These are phyloP conservation scores for Jimgerdemannia lactiflua DNA, from an alignment of 192 early-diverging fungal genomes.

Conservation along the genomic window DNA sequence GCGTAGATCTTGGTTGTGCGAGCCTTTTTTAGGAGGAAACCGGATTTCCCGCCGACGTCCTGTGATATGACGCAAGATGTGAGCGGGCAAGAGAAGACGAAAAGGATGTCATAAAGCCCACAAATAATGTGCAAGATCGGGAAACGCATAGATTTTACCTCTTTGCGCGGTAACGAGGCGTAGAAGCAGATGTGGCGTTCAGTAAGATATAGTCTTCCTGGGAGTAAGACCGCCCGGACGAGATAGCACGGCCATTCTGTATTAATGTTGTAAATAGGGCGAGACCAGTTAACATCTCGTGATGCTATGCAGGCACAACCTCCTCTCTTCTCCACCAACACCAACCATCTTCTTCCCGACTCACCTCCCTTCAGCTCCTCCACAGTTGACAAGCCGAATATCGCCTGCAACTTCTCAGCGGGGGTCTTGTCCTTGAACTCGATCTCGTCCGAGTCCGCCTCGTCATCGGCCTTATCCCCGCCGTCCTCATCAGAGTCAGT, in stretches of 20 bases:
- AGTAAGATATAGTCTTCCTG: conserved; percentile 62
- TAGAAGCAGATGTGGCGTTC: conserved; percentile 64
- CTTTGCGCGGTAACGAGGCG: conserved; percentile 49
- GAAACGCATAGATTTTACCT: neutral
- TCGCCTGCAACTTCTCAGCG: conserved; percentile 19
- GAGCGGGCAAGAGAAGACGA: neutral
- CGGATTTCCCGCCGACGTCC: conserved; percentile 52
- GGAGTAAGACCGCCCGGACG: conserved; percentile 57
- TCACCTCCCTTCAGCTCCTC: conserved; percentile 23
- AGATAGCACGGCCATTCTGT: conserved; percentile 68
- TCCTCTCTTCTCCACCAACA: no score
- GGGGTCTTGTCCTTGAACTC: conserved; percentile 7
- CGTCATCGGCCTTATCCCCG: neutral
- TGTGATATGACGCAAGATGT: conserved; percentile 6
- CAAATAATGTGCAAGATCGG: no score
- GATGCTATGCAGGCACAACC: neutral
- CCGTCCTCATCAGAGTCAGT: conserved; percentile 4
- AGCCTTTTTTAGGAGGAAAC: conserved; percentile 43
- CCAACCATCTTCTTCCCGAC: neutral
- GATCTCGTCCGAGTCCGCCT: conserved; percentile 1
- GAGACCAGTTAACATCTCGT: neutral
- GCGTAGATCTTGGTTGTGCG: conserved; percentile 34
- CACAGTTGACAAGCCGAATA: conserved; percentile 17
- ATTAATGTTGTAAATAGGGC: neutral
- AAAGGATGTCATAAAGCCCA: no score